Evolutionary conservation across 2,329 filamentous ascomycete genomes (phyloP).

Genomic region (Fragosphaeria purpurea): DNA sequence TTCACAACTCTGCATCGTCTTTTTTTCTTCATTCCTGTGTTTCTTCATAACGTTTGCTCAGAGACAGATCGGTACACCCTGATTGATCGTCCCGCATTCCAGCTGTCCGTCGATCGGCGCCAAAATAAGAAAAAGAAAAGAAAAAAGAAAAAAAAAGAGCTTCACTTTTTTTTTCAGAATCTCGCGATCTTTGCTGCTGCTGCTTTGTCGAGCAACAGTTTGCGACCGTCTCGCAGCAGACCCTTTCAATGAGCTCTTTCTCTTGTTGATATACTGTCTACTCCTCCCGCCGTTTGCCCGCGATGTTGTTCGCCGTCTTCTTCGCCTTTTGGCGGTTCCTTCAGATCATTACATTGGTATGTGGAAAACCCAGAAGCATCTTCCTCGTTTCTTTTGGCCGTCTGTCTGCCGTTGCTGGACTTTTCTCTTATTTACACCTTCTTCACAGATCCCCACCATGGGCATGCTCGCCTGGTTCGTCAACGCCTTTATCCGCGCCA

Average conservation of each 20-base stretch:
- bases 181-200: too few relatives aligned
- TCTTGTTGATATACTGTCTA: neutral
- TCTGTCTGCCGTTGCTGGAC: neutral
- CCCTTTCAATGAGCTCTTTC: neutral
- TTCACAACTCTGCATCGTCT: too few relatives aligned
- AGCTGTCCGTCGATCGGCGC: too few relatives aligned
- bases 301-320: conserved; percentile 53
- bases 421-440: neutral
- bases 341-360: conserved; percentile 54
- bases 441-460: conserved; percentile 49
- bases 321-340: conserved; percentile 54
- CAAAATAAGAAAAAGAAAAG: too few relatives aligned
- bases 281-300: conserved; percentile 15
- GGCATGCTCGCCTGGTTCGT: conserved; percentile 61
- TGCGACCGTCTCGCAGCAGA: neutral
- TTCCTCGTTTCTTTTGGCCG: neutral
- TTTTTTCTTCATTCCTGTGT: too few relatives aligned
- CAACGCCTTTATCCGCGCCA: conserved; percentile 44
- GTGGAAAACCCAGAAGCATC: neutral
- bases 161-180: too few relatives aligned
- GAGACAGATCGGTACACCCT: too few relatives aligned
- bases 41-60: too few relatives aligned
- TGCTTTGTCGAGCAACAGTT: too few relatives aligned
- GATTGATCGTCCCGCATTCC: too few relatives aligned
- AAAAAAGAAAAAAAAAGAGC: too few relatives aligned